Conservation (phyloP, 129 eudicot genomes). For the Flaveria brownii region DNA sequence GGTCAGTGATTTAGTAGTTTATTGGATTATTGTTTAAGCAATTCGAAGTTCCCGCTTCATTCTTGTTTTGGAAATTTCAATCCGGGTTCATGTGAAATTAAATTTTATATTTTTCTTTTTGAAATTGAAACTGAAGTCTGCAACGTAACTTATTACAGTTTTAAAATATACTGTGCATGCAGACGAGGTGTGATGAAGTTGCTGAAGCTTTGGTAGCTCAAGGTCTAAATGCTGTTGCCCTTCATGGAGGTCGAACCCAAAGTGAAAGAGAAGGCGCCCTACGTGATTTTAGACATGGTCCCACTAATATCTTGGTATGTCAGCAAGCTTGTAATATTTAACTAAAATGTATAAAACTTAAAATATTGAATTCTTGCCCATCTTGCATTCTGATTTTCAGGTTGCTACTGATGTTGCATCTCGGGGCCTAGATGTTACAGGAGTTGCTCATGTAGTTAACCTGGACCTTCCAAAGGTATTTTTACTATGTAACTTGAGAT, state of each 20-base stretch:
- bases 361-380: background rate
- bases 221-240: constrained; percentile 79
- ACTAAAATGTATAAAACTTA: constrained; percentile 6
- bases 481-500: background rate
- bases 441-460: constrained; percentile 87
- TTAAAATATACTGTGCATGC: constrained; percentile 20
- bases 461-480: constrained; percentile 89
- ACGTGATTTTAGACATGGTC: constrained; percentile 83
- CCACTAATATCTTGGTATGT: constrained; percentile 72
- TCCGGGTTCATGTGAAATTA: no score
- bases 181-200: constrained; percentile 91
- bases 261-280: constrained; percentile 80
- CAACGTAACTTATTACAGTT: constrained; percentile 1
- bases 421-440: constrained; percentile 83
- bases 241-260: constrained; percentile 87
- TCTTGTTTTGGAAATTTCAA: no score
- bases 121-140: background rate
- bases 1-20: no score
- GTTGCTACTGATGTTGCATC: constrained; percentile 95
- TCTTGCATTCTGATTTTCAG: constrained; percentile 43
- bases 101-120: background rate
- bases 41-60: background rate
- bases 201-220: constrained; percentile 80
- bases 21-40: no score
- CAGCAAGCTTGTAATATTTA: background rate